phyloP scores from a whole-genome alignment of 2,329 filamentous ascomycete species.

The Paecilomyces fulvus region DNA sequence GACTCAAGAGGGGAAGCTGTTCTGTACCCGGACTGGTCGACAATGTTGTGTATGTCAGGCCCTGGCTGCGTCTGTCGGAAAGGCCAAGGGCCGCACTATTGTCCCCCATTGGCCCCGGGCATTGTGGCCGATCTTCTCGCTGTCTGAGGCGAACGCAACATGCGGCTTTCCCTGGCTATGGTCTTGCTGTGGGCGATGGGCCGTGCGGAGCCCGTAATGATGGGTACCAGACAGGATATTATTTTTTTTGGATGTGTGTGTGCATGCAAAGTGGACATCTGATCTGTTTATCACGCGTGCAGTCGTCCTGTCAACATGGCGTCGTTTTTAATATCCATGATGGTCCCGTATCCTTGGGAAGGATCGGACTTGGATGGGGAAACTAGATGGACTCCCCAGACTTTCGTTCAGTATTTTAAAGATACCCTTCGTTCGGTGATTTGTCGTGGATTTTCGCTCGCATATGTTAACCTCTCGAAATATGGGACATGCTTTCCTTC shows the following conservation, averaged over 20 bases:
- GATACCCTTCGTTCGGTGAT: not conserved
- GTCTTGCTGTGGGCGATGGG: not conserved
- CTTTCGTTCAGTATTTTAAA: not conserved
- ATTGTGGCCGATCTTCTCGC: not conserved
- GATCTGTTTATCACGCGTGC: not conserved
- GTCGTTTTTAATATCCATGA: not conserved
- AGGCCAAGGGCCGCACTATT: not conserved
- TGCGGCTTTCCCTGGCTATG: not conserved
- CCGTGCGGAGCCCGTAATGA: not conserved
- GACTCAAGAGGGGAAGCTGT: not conserved
- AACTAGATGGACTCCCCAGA: not conserved
- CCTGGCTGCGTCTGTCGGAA: not conserved
- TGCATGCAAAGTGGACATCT: not conserved
- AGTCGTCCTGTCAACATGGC: not conserved
- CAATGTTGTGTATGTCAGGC: not conserved
- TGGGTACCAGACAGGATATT: constrained; percentile 1
- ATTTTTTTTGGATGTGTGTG: constrained; percentile 1
- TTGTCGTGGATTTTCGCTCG: not conserved
- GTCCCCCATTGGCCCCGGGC: not conserved
- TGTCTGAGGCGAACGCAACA: not conserved
- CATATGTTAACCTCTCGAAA: not conserved
- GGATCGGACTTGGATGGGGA: not conserved
- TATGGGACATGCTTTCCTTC: not conserved
- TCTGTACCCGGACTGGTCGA: not conserved
- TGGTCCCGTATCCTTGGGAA: not conserved